Conservation (phyloP, 1,284 basidiomycete genomes). For the Inonotus hispidus region DNA sequence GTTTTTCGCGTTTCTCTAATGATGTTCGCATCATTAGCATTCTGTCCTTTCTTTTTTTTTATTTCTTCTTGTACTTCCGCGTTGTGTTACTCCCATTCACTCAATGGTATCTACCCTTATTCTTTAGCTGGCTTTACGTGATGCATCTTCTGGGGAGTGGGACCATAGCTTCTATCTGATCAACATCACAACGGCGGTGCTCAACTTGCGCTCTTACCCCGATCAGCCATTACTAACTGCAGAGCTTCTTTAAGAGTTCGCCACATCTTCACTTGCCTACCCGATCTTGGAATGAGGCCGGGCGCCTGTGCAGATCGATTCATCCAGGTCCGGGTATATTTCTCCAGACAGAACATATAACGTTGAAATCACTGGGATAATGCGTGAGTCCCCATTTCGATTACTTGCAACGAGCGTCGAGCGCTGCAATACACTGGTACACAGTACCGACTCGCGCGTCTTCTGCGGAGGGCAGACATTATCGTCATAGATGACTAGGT, state of each 20-base stretch:
- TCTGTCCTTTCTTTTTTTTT: background rate
- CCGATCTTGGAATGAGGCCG: too few species aligned
- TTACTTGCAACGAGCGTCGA: too few species aligned
- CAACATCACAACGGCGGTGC: background rate
- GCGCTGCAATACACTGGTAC: too few species aligned
- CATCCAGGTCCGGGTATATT: too few species aligned
- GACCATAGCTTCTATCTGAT: background rate
- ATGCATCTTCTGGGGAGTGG: background rate
- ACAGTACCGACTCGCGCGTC: too few species aligned
- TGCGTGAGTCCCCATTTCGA: too few species aligned
- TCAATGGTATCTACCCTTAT: constrained; percentile 2
- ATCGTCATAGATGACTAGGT: constrained; percentile 29
- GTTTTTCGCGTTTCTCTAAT: background rate
- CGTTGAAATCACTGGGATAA: too few species aligned
- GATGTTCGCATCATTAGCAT: background rate
- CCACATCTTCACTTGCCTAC: background rate
- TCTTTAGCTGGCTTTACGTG: background rate
- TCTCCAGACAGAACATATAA: too few species aligned
- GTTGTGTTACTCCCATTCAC: constrained; percentile 1
- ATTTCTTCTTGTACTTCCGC: background rate
- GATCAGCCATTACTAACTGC: background rate
- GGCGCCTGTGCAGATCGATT: too few species aligned
- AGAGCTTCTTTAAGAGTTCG: background rate
- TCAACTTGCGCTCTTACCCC: background rate
- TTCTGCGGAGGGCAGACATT: too few species aligned